phyloP scores from a whole-genome alignment of 805 yeast species.

The Wickerhamiella alocasiicola region DNA sequence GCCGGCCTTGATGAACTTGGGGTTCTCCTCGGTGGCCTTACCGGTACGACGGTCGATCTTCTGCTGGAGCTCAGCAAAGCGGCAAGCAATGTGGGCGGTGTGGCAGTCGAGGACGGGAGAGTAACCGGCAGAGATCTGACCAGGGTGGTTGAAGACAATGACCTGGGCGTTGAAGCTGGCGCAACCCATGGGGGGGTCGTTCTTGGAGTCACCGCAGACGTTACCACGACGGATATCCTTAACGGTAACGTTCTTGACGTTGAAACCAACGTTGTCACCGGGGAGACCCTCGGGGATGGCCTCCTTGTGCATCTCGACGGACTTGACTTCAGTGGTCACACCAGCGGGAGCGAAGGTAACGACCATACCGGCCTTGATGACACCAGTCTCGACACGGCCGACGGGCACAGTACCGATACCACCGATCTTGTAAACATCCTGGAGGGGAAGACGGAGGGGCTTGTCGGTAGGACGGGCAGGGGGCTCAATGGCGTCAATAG shows the following conservation, averaged over 20 bases:
- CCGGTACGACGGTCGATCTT: slow-evolving; percentile 91
- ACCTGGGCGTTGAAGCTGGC: slow-evolving; percentile 78
- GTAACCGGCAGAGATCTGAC: slow-evolving; percentile 85
- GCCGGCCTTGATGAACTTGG: slow-evolving; percentile 91
- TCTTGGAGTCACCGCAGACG: slow-evolving; percentile 83
- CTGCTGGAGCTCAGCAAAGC: slow-evolving; percentile 63
- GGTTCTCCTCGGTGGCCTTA: slow-evolving; percentile 77
- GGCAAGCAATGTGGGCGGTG: slow-evolving; percentile 89
- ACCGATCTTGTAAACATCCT: slow-evolving; percentile 89
- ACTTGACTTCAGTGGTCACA: slow-evolving; percentile 80
- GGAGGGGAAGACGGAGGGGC: slow-evolving; percentile 82
- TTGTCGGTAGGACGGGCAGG: slow-evolving; percentile 72
- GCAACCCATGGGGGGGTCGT: slow-evolving; percentile 74
- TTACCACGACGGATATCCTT: slow-evolving; percentile 88
- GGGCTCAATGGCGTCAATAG: slow-evolving; percentile 73
- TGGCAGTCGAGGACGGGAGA: slow-evolving; percentile 86
- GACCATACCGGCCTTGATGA: slow-evolving; percentile 83
- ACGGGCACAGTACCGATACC: slow-evolving; percentile 87
- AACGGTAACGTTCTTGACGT: slow-evolving; percentile 81
- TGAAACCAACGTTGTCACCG: slow-evolving; percentile 87
- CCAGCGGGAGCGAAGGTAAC: slow-evolving; percentile 84
- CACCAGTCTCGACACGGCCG: slow-evolving; percentile 91
- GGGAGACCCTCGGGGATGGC: slow-evolving; percentile 67
- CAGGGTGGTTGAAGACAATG: slow-evolving; percentile 81
- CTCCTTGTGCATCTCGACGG: slow-evolving; percentile 83